Evolutionary conservation across 2,329 filamentous ascomycete genomes (phyloP).

Genomic region (Diplocarpon mali): DNA sequence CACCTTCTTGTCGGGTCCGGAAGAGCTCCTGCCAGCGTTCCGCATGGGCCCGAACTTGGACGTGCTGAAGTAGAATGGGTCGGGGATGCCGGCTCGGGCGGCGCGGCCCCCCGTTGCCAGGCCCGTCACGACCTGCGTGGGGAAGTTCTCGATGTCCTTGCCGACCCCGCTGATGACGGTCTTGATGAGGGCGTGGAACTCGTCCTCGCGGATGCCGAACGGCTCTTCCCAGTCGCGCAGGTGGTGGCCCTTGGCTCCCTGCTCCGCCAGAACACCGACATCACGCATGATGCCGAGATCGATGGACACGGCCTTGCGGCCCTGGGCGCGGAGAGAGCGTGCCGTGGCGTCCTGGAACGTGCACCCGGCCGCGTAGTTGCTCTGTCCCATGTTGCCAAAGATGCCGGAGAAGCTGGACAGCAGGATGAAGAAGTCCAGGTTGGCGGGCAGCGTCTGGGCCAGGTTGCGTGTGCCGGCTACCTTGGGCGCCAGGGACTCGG

Average conservation of each 20-base stretch:
- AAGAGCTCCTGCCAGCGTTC: too few species aligned
- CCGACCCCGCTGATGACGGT: too few species aligned
- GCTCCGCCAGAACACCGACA: constrained; percentile 3
- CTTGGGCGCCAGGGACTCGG: constrained; percentile 24
- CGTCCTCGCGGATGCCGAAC: too few species aligned
- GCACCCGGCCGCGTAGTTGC: constrained; percentile 32
- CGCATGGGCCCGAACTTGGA: too few species aligned
- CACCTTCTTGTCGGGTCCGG: too few species aligned
- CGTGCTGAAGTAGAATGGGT: too few species aligned
- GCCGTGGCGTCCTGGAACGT: constrained; percentile 10
- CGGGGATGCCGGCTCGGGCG: too few species aligned
- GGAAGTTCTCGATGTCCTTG: too few species aligned
- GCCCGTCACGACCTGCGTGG: too few species aligned
- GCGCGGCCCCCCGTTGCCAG: too few species aligned
- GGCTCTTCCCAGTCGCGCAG: too few species aligned
- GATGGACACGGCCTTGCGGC: constrained; percentile 5
- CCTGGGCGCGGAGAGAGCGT: constrained; percentile 2
- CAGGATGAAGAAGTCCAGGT: constrained; percentile 34
- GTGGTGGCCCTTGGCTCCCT: background rate
- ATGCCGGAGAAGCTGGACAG: constrained; percentile 29
- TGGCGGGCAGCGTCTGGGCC: constrained; percentile 24
- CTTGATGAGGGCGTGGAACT: too few species aligned
- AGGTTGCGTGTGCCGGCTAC: constrained; percentile 27
- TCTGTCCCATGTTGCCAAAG: constrained; percentile 27
- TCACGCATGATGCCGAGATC: constrained; percentile 8